A percentile compares a stretch with the other conserved stretches of the same genome.
phyloP scores from a whole-genome alignment of 495 filamentous ascomycete genomes.

The Jackrogersella multiformis region DNA sequence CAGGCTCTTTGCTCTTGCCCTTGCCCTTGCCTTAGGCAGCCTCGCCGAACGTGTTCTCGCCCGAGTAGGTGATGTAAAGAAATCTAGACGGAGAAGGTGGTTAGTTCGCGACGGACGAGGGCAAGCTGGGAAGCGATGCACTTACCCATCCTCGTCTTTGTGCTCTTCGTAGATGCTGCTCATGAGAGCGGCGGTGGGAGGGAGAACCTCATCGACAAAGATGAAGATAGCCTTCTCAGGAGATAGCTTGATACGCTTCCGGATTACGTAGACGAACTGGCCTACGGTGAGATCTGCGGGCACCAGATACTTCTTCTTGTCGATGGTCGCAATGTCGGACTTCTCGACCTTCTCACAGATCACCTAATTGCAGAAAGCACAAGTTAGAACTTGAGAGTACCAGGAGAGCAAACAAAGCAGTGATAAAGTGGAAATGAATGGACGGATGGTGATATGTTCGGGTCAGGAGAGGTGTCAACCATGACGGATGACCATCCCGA shows the following conservation, averaged over 20 bases:
- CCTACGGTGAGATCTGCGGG: slow-evolving; percentile 97
- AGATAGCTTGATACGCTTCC: slow-evolving; percentile 99
- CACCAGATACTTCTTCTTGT: slow-evolving; percentile 99
- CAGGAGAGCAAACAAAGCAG: slow-evolving; percentile 18
- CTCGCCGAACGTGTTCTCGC: slow-evolving; percentile 98
- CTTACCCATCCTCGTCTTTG: slow-evolving; percentile 79
- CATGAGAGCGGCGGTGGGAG: slow-evolving; percentile 97
- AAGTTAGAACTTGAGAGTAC: slow-evolving; percentile 6
- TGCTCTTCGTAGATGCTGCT: slow-evolving; percentile 99
- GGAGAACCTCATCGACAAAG: slow-evolving; percentile 98
- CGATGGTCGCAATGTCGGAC: slow-evolving; percentile 98
- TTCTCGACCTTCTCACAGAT: slow-evolving; percentile 99
- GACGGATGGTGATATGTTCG: background rate
- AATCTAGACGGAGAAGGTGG: slow-evolving; percentile 48
- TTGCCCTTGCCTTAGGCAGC: slow-evolving; percentile 31
- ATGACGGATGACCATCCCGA: background rate
- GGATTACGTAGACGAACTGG: slow-evolving; percentile 99
- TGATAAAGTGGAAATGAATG: slow-evolving; percentile 18
- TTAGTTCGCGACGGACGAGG: slow-evolving; percentile 38
- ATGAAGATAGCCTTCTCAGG: slow-evolving; percentile 99
- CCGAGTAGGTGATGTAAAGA: slow-evolving; percentile 83
- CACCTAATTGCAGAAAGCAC: slow-evolving; percentile 65
- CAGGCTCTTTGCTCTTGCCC: background rate
- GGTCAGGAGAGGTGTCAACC: background rate
- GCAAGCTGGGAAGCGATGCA: slow-evolving; percentile 30